A percentile compares a stretch with the other conserved stretches of the same genome.
Conservation (phyloP, 2,329 filamentous ascomycete species). For the Tolypocladium amazonense region DNA sequence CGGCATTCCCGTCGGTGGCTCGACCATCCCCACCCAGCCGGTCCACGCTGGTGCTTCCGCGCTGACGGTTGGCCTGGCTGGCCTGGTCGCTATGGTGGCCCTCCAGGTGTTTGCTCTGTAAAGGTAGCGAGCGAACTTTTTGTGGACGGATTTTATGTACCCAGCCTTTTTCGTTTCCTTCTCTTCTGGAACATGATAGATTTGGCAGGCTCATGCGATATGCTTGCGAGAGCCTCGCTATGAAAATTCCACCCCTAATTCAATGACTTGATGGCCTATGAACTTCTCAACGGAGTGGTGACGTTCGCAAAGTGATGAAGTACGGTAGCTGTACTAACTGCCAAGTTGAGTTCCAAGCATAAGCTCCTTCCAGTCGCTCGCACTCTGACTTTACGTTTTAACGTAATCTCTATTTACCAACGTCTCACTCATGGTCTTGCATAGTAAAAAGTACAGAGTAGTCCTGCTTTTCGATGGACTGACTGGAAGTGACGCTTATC, state of each 20-base stretch:
- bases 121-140: not conserved
- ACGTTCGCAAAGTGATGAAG: not conserved
- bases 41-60: conserved; percentile 36
- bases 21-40: conserved; percentile 18
- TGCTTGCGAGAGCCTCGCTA: not conserved
- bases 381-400: no score
- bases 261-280: not conserved
- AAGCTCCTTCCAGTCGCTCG: no score
- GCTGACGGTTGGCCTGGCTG: conserved; percentile 13
- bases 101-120: conserved; percentile 18
- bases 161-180: not conserved
- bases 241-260: not conserved
- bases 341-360: no score
- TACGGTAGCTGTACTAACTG: no score
- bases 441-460: no score
- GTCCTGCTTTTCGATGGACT: no score
- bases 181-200: not conserved
- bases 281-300: not conserved
- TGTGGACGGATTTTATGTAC: not conserved
- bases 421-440: no score
- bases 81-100: conserved; percentile 13
- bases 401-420: no score
- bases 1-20: conserved; percentile 2
- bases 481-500: no score
- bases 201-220: not conserved